These are phyloP conservation scores for Zarea fungicola DNA, from an alignment of 2,329 filamentous ascomycete genomes.

Conservation along the genomic window DNA sequence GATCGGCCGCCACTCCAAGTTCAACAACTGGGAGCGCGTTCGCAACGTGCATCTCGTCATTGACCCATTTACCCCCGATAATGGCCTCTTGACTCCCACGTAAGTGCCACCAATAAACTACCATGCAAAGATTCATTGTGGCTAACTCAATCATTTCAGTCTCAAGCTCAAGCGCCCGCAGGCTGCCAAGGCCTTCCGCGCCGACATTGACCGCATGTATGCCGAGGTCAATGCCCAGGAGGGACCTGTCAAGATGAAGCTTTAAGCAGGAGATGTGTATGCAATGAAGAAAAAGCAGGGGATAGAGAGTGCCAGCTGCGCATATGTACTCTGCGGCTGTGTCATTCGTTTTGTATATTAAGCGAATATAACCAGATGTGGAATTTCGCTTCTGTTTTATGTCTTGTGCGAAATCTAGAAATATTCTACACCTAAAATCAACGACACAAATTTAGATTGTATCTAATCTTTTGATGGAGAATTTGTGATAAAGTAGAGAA, in stretches of 20 bases:
- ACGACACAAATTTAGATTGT: background rate
- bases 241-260: conserved; percentile 36
- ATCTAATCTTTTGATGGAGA: background rate
- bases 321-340: background rate
- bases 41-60: conserved; percentile 68
- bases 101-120: conserved; percentile 44
- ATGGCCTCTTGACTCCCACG: conserved; percentile 84
- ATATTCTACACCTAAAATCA: background rate
- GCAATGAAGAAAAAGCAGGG: background rate
- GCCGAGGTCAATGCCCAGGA: conserved; percentile 42
- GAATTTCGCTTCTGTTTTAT: background rate
- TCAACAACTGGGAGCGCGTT: conserved; percentile 87
- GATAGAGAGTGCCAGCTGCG: background rate
- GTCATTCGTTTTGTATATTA: conserved; percentile 5
- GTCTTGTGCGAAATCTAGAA: conserved; percentile 5
- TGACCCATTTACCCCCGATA: conserved; percentile 90
- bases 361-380: background rate
- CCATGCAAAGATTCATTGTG: background rate
- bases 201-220: conserved; percentile 54
- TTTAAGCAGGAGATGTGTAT: conserved; percentile 27
- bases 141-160: conserved; percentile 29
- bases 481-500: too few relatives aligned
- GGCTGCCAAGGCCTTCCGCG: conserved; percentile 46
- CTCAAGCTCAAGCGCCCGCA: conserved; percentile 58
- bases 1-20: conserved; percentile 77